phyloP scores from a whole-genome alignment of 2,329 filamentous ascomycete genomes.

The Xylariaceae sp. region DNA sequence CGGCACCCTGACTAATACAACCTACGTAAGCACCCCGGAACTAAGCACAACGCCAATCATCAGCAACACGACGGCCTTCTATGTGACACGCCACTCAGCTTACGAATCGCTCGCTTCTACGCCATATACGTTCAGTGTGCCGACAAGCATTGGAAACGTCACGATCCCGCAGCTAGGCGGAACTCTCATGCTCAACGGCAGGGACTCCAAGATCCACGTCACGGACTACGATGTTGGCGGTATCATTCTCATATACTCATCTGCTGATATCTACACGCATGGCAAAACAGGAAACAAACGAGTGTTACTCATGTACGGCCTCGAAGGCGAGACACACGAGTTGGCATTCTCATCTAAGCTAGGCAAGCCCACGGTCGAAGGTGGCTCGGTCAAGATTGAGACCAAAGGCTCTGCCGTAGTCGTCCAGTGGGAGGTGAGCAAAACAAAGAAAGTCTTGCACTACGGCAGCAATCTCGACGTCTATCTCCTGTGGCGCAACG shows the following conservation, averaged over 20 bases:
- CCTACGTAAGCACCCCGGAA: conserved; percentile 36
- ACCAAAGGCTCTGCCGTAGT: conserved; percentile 9
- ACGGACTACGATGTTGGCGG: conserved; percentile 62
- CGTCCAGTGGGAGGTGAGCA: conserved; percentile 48
- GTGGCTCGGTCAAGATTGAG: conserved; percentile 8
- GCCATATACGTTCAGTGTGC: conserved; percentile 23
- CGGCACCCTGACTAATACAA: conserved; percentile 38
- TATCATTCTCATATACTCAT: conserved; percentile 61
- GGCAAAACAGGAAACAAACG: conserved; percentile 14
- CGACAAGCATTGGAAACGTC: conserved; percentile 23
- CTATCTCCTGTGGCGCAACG: conserved; percentile 57
- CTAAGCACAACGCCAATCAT: conserved; percentile 38
- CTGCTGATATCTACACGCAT: conserved; percentile 67
- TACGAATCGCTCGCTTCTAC: conserved; percentile 17
- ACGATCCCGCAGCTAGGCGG: conserved; percentile 22
- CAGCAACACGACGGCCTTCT: conserved; percentile 20
- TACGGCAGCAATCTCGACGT: conserved; percentile 47
- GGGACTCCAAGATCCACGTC: conserved; percentile 66
- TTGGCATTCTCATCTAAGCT: conserved; percentile 42
- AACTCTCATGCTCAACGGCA: conserved; percentile 34
- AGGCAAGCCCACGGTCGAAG: conserved; percentile 7
- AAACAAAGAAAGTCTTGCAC: conserved; percentile 48
- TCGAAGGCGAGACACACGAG: conserved; percentile 59
- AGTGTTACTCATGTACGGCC: conserved; percentile 58
- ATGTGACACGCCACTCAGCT: conserved; percentile 20